Conservation (phyloP, 176 grass and related monocot genomes). For the Rhynchospora breviuscula region DNA sequence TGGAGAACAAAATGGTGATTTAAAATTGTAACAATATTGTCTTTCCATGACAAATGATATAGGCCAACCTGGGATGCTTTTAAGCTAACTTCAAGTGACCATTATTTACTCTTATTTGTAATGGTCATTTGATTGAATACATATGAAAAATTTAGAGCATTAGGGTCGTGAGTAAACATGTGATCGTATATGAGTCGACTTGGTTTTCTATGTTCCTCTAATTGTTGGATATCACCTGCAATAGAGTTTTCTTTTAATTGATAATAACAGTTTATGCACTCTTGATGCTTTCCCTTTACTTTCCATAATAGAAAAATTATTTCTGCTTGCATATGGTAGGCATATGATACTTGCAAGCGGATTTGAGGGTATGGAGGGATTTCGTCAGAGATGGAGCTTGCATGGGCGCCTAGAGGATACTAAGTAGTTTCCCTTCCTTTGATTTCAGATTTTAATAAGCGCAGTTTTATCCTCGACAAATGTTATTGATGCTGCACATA, state of each 20-base stretch:
- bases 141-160: background rate
- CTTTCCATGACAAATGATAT: background rate
- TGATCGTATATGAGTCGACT: background rate
- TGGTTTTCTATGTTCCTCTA: background rate
- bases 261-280: background rate
- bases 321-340: constrained; percentile 31
- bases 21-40: background rate
- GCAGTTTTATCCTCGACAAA: background rate
- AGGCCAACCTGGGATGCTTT: background rate
- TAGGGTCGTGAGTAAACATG: background rate
- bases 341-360: constrained; percentile 71
- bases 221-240: background rate
- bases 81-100: background rate
- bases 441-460: background rate
- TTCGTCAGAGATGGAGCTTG: constrained; percentile 80
- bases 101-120: background rate
- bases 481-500: background rate
- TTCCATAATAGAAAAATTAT: background rate
- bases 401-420: constrained; percentile 60
- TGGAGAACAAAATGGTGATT: background rate
- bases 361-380: constrained; percentile 73
- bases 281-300: constrained; percentile 11
- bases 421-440: constrained; percentile 38
- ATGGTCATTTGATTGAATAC: background rate
- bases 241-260: background rate